phyloP scores from a whole-genome alignment of 441 rosid genomes.

The Breynia disticha region DNA sequence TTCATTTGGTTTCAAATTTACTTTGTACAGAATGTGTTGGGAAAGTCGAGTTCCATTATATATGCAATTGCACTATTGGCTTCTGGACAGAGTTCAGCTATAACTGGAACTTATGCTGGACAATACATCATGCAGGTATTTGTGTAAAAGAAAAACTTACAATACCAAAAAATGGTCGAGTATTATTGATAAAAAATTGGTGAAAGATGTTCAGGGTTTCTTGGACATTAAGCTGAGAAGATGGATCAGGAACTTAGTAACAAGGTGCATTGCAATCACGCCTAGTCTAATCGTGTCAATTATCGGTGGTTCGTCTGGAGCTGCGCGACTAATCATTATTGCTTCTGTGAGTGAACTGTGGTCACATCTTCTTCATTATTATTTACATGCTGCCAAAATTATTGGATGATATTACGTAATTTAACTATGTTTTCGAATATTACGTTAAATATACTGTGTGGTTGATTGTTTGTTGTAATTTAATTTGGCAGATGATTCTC shows the following conservation, averaged over 20 bases:
- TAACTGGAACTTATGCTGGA: constrained; percentile 74
- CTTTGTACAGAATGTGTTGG: constrained; percentile 53
- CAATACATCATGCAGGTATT: constrained; percentile 66
- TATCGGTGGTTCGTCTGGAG: constrained; percentile 46
- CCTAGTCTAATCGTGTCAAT: constrained; percentile 56
- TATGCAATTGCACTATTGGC: constrained; percentile 60
- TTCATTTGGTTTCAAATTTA: too few species aligned
- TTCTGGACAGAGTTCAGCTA: constrained; percentile 62
- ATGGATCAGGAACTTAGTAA: constrained; percentile 57
- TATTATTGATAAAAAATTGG: not conserved
- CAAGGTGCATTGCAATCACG: constrained; percentile 48
- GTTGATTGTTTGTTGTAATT: not conserved
- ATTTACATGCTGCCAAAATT: too few species aligned
- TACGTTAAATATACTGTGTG: too few species aligned
- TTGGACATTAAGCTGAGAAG: constrained; percentile 48
- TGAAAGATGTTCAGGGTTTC: constrained; percentile 37
- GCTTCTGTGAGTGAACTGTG: constrained; percentile 31
- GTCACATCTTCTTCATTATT: not conserved
- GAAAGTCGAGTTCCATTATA: constrained; percentile 46
- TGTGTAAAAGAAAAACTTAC: not conserved
- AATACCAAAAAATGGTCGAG: too few species aligned
- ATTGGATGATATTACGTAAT: too few species aligned
- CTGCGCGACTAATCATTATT: constrained; percentile 47
- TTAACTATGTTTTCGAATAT: too few species aligned
- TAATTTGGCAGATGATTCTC: constrained; percentile 49